Evolutionary conservation across 805 yeast species (phyloP), one percentile per base, ranked within the genome.

Genomic region (Candida manassasensis): DNA sequence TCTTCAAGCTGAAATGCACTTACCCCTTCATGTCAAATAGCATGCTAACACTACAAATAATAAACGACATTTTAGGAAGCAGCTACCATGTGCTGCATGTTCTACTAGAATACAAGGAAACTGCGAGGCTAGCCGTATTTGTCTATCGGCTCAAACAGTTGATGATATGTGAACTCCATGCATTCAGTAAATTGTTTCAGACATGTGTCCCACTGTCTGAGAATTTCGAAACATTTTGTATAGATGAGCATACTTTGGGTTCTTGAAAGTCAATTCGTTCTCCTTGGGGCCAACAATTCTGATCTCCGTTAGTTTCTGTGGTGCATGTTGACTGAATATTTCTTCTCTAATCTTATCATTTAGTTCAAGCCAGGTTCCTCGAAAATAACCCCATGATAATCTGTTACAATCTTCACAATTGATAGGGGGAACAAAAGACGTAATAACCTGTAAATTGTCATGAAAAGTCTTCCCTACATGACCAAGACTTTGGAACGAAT

Each of bases 401-500:
- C 27, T 6, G 12, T 24, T 24, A 11, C 27, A 24, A n/a, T 24
- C 27, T 8, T 24, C 27, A 24, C 27, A 24, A 24, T 24, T 14
- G 27, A 24, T 15, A 8, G 33, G 33, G 6, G 33, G 33, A 30
- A 11, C 21, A 30, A 19, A 19, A 12, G 24, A 6, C 6, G 15
- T 21, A 7, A 30, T 30, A n/a, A 16, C 13, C 33, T 19, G 9
- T 19, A 30, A 12, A 15, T 19, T n/a, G 7, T 30, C 19, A 30
- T 30, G 33, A 13, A n/a, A 30, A 4, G 33, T 21, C 6, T 18
- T 18, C 4, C 15, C 9, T 11, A n/a, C 33, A 21, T 30, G 33
- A 4, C 33, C 33, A 30, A 30, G 13, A n/a, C 33, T 30, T 8
- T 16, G 19, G 15, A 19, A 30, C 4, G 33, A 19, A 15, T n/a